phyloP scores from a whole-genome alignment of 306 rosid genomes.

The Arachis hypogaea region DNA sequence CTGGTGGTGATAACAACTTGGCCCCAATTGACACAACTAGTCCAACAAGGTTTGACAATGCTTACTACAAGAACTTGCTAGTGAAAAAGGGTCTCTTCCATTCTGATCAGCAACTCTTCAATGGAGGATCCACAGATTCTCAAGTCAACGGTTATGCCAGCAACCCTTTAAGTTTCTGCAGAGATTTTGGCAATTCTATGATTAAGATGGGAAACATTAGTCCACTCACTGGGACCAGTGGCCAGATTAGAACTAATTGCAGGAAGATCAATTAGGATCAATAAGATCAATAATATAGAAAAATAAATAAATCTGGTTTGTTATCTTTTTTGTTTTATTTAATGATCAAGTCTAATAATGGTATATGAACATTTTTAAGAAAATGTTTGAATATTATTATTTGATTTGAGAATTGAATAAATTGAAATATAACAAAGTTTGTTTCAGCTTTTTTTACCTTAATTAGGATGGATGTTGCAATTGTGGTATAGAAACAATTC shows the following conservation, averaged over 20 bases:
- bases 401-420: too few species aligned
- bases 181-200: constrained; percentile 67
- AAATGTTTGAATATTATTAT: too few species aligned
- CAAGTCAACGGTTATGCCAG: constrained; percentile 48
- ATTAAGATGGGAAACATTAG: constrained; percentile 66
- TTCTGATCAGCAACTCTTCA: constrained; percentile 65
- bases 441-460: too few species aligned
- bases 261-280: constrained; percentile 47
- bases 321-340: too few species aligned
- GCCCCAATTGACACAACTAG: constrained; percentile 51
- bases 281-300: too few species aligned
- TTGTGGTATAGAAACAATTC: too few species aligned
- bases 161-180: constrained; percentile 36
- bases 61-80: constrained; percentile 58
- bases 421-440: too few species aligned
- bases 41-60: constrained; percentile 56
- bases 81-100: constrained; percentile 59
- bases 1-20: constrained; percentile 54
- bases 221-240: constrained; percentile 63
- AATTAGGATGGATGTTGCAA: too few species aligned
- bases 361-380: too few species aligned
- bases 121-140: constrained; percentile 58
- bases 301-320: too few species aligned
- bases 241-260: constrained; percentile 62
- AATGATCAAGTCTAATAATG: too few species aligned